Evolutionary conservation across 306 rosid genomes (phyloP), one percentile per base, ranked within the genome.

Genomic region (Medicago arabica): DNA sequence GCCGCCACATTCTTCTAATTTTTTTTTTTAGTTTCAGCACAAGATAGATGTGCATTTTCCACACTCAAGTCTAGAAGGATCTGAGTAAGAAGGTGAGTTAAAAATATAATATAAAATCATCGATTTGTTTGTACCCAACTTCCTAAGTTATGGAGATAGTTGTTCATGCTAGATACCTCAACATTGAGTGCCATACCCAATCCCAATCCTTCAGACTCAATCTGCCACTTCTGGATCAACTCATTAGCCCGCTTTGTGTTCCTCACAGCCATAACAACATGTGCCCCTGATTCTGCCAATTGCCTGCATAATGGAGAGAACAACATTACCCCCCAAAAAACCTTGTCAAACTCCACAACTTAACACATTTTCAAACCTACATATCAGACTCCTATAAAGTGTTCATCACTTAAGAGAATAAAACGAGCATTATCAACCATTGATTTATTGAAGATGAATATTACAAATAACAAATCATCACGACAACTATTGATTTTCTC

Each of bases 261-360:
- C 93, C 99, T 95, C 73, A 95, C 99, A 2, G 99, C 97, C 99
- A 95, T 95, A 63, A 95, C 91, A 74, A 95, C 97, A 84, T 95
- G 97, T 13, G 97, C 99, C 62, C 99, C 99, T 6, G 96, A 70
- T 80, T 92, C 90, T 40, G 99, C 99, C 88, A 95, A 82, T 77
- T 95, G 99, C 96, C 99, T 94, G 85, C 68, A 81, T 63, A 73
- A 79, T 78, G 16, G 12, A 36, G 72, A 72, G 28, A 83, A 39
- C 31, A 34, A 54, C 23, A 73, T 6, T 4, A 53, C n/a, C 2
- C 2, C 6, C 36, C 9, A 50, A 10, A 0, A 61, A 47, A n/a
- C n/a, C 23, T 5, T 58, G 67, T 39, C 40, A 28, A 49, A 68
- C 75, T 54, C 46, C 17, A 23, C 3, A 67, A 13, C 73, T 44